Evolutionary conservation across 2,329 filamentous ascomycete species (phyloP), one percentile per base, ranked within the genome.

Genomic region (Ramularia endophylla): DNA sequence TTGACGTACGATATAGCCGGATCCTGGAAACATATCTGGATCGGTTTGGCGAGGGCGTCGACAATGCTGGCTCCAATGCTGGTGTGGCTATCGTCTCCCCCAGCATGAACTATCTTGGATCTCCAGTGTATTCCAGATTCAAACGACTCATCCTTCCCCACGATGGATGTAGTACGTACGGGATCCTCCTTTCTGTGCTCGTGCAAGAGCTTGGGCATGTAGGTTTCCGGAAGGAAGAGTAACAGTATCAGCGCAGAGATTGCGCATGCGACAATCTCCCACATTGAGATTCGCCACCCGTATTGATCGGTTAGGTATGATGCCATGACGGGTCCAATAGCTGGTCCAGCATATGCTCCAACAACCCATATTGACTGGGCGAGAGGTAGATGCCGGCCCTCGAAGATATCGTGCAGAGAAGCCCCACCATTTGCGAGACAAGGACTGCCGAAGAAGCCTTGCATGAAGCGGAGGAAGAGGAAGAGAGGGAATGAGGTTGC

Each of bases 391-490:
- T 66, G 60, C 19, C 75, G 8, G 3, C 17, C 33, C 79, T 48
- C 30, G 36, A 34, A 50, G 22, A 53, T 44, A 38, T 72, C 70
- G 20, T 60, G 58, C 43, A 71, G 64, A 8, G 64, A 65, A 4
- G 70, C 71, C 6, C 68, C 70, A 4, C 69, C 70, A 9, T 73
- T 82, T 0, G 80, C 80, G 7, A 85, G 63, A 57, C 75, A 80
- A 0, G 80, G 81, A 6, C 71, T 77, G 7, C 80, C 79, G 52
- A 83, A 81, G 68, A 83, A 80, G 1, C 78, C 80, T 47, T 78
- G 75, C 8, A 39, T 9, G 27, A 39, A 39, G 12, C 37, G 37
- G 8, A 39, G 27, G 27, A 39, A 6, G 12, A 39, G 18, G 11
- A 39, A 27, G 4, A 16, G 27, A 2, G 37, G 9, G 17, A 30